A percentile compares a stretch with the other conserved stretches of the same genome.
Conservation (phyloP, 148 eudicot genomes). For the Vaccinium darrowii region DNA sequence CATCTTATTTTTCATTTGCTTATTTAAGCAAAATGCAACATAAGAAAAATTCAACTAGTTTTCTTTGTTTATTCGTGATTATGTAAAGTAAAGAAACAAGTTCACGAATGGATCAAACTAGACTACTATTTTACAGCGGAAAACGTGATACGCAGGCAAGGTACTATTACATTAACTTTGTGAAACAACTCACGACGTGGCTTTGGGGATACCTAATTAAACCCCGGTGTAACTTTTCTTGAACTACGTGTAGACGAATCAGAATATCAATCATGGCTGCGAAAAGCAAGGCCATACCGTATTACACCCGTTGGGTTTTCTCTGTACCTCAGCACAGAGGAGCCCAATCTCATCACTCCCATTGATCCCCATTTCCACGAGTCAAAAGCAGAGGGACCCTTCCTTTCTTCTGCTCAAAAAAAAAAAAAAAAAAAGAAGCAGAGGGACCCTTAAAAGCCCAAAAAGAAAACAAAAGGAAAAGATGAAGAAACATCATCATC, state of each 20-base stretch:
- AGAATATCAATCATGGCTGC: neutral
- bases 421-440: too few species aligned
- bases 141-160: neutral
- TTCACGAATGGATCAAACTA: neutral
- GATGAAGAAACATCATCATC: conserved; percentile 1
- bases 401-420: too few species aligned
- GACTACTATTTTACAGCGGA: too few species aligned
- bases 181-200: neutral
- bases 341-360: neutral
- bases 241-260: neutral
- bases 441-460: neutral
- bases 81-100: neutral
- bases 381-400: conserved; percentile 12
- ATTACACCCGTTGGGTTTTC: neutral
- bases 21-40: neutral
- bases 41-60: neutral
- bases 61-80: neutral
- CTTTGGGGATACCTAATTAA: neutral
- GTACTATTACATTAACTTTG: too few species aligned
- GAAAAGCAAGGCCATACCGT: neutral
- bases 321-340: neutral
- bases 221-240: neutral
- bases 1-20: neutral
- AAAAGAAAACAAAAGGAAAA: neutral
- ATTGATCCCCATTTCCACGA: too few species aligned